Conservation (phyloP, 257 asterid genomes). For the Osmanthus fragrans region DNA sequence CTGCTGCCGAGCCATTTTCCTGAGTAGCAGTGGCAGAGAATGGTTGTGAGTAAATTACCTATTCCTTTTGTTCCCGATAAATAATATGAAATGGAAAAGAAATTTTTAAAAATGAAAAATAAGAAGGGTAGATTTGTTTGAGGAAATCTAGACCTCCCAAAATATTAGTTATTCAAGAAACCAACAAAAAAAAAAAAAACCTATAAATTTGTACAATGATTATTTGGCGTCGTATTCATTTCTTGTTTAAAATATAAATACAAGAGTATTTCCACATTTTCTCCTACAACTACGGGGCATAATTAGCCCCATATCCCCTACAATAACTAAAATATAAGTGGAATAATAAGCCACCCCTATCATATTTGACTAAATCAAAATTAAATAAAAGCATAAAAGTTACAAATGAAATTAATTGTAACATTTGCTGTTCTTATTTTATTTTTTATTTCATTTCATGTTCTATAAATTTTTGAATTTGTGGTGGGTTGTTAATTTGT, state of each 20-base stretch:
- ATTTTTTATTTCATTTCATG: background rate
- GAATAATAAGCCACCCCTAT: background rate
- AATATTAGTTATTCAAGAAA: background rate
- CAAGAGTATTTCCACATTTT: background rate
- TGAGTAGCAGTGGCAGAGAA: slow-evolving; percentile 32
- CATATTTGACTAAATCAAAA: background rate
- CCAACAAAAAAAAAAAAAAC: background rate
- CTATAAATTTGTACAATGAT: background rate
- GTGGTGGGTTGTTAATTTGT: background rate
- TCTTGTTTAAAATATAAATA: too few species aligned
- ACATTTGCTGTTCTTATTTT: too few species aligned
- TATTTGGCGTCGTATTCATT: too few species aligned
- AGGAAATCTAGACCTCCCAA: background rate
- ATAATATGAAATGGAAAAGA: background rate
- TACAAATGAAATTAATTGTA: background rate
- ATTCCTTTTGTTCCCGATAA: background rate
- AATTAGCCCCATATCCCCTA: background rate
- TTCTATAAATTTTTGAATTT: background rate
- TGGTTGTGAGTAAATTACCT: slow-evolving; percentile 6
- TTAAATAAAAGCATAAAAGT: background rate
- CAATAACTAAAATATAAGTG: background rate
- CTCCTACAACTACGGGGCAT: background rate
- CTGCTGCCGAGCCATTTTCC: slow-evolving; percentile 97
- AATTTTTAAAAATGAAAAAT: background rate
- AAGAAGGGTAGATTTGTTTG: background rate